Evolutionary conservation across 139 green algal species (phyloP), one percentile per base, ranked within the genome.

Genomic region (Protoeuglena noctilucae): DNA sequence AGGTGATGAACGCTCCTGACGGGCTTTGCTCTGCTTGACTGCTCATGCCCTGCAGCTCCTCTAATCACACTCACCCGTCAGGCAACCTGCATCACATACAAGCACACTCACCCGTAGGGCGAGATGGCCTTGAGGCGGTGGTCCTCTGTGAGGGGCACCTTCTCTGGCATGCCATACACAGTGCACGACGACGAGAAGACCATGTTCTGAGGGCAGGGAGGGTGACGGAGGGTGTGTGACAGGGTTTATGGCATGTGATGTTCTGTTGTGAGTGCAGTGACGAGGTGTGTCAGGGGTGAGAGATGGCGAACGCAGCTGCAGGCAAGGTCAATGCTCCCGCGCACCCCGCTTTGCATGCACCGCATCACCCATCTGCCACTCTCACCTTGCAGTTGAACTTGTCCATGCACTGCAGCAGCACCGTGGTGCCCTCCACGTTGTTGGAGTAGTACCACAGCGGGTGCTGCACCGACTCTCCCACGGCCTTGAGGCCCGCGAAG

Each of bases 361-460:
- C n/a, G n/a, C n/a, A n/a, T n/a, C n/a, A n/a, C n/a, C 28, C n/a
- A 26, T 67, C 39, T 46, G 14, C 14, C 39, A 46, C 16, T 78
- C 75, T 9, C 59, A 6, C 65, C 50, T 69, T 74, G 62, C 65
- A 76, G 40, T 48, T 54, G 49, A 71, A 48, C 47, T 63, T 57
- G 34, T 22, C 57, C 82, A 96, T 93, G 17, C 71, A 64, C 40
- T 93, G 72, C 24, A 87, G 51, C 56, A 99, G 72, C 22, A 82
- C 78, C 12, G 94, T 45, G 0, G 84, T 93, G 28, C 85, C 81
- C 18, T 69, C 61, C 18, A 98, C 76, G 67, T 99, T 99, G 84
- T 98, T 95, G 51, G 77, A 62, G 75, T 99, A 99, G 69, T 99
- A 99, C 54, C 79, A 67, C 51, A 97, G 69, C 0, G 88, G 88